These are phyloP conservation scores for Arabidopsis lyrata DNA, from an alignment of 441 rosid species.

Conservation along the genomic window DNA sequence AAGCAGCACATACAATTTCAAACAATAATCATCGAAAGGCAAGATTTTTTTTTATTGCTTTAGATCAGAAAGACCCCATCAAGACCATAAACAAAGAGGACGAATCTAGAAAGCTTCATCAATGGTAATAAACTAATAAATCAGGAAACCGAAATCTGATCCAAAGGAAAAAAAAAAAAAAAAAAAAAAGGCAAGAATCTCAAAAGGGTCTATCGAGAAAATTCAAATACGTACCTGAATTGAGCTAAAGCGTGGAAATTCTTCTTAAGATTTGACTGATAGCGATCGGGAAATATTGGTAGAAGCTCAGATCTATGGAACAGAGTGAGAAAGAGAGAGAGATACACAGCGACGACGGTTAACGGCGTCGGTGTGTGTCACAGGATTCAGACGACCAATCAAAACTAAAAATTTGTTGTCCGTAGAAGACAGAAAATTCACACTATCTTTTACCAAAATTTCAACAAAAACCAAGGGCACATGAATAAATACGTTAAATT, in stretches of 20 bases:
- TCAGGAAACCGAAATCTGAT: conserved; percentile 7
- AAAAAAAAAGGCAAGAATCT: conserved; percentile 1
- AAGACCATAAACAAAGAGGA: neutral
- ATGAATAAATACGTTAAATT: conserved; percentile 20
- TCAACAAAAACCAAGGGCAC: conserved; percentile 26
- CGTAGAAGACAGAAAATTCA: conserved; percentile 21
- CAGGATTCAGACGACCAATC: conserved; percentile 34
- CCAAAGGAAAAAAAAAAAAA: neutral
- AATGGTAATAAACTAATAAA: conserved; percentile 5
- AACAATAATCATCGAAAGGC: conserved; percentile 1
- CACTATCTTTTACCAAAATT: neutral
- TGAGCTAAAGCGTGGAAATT: conserved; percentile 21
- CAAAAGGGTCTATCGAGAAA: conserved; percentile 12
- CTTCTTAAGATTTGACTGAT: conserved; percentile 13
- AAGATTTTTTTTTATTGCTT: neutral
- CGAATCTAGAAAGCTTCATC: neutral
- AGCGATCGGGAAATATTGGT: neutral
- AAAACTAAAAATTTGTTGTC: neutral
- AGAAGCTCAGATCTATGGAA: conserved; percentile 35
- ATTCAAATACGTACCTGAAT: conserved; percentile 6
- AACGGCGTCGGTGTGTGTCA: conserved; percentile 41
- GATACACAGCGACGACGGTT: conserved; percentile 34
- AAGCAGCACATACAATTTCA: neutral
- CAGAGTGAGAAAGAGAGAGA: conserved; percentile 23
- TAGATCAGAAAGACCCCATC: conserved; percentile 6